Percentiles rank a stretch among this genome's conserved stretches.
Conservation (phyloP, 2,329 filamentous ascomycete species). For the Penicillium olsonii region DNA sequence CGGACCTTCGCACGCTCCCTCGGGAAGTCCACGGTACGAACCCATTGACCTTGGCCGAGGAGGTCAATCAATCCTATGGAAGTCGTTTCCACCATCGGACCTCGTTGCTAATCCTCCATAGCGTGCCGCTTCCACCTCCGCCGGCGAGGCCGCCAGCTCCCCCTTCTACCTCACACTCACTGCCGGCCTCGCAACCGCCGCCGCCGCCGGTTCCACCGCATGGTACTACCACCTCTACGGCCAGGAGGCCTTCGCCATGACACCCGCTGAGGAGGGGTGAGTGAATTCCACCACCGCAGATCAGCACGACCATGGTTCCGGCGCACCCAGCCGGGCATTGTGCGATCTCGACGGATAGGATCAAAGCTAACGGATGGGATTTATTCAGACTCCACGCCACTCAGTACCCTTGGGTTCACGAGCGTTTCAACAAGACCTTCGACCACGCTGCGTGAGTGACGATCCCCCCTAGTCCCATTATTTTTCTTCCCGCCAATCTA, state of each 20-base stretch:
- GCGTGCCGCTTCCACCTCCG: conserved; percentile 71
- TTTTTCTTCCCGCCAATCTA: conserved; percentile 5
- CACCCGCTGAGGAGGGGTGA: conserved; percentile 97
- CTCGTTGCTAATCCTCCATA: conserved; percentile 45
- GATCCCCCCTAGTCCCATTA: conserved; percentile 8
- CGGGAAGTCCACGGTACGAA: conserved; percentile 73
- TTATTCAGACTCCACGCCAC: conserved; percentile 78
- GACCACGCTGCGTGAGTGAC: conserved; percentile 88
- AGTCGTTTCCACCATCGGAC: conserved; percentile 29
- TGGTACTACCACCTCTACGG: conserved; percentile 99
- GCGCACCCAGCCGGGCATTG: conserved; percentile 27
- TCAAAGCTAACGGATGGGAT: conserved; percentile 29
- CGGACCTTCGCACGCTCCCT: conserved; percentile 74
- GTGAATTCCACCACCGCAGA: conserved; percentile 44
- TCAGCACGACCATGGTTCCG: conserved; percentile 21
- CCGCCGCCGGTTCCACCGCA: conserved; percentile 84
- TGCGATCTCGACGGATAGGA: conserved; percentile 19
- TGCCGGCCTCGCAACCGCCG: conserved; percentile 80
- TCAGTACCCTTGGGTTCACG: conserved; percentile 93
- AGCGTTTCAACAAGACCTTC: conserved; percentile 90
- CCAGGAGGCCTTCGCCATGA: conserved; percentile 81
- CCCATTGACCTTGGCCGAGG: conserved; percentile 32
- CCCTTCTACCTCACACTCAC: conserved; percentile 82
- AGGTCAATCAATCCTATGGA: conserved; percentile 31
- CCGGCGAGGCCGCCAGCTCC: conserved; percentile 69